These are phyloP conservation scores for Moelleriella libera DNA, from an alignment of 2,329 filamentous ascomycete species.

Conservation along the genomic window DNA sequence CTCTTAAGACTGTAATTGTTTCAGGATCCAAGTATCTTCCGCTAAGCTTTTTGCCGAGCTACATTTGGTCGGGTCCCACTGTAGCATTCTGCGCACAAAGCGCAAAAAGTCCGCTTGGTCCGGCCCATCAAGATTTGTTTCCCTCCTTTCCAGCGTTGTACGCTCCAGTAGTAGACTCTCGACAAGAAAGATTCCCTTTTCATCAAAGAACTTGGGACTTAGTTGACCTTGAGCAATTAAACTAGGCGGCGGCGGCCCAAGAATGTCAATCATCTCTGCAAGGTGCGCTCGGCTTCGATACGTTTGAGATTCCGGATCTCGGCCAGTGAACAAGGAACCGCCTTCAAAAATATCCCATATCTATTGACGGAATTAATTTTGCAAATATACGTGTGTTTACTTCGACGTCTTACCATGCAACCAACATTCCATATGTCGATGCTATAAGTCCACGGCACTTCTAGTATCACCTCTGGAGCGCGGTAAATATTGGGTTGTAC, in stretches of 20 bases:
- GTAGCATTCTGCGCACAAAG: conserved; percentile 22
- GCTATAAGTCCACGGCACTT: conserved; percentile 27
- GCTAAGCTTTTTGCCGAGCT: conserved; percentile 14
- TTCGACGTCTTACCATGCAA: conserved; percentile 24
- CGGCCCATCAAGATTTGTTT: conserved; percentile 19
- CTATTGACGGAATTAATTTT: conserved; percentile 10
- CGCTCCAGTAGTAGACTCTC: conserved; percentile 11
- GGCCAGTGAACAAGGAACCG: conserved; percentile 24
- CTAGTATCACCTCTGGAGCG: conserved; percentile 31
- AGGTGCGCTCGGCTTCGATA: conserved; percentile 31
- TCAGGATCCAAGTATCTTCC: conserved; percentile 15
- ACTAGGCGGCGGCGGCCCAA: conserved; percentile 24
- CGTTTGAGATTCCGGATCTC: conserved; percentile 19
- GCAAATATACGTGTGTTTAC: neutral
- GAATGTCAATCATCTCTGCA: conserved; percentile 30
- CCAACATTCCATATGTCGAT: conserved; percentile 39
- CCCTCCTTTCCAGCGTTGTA: conserved; percentile 18
- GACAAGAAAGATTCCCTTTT: conserved; percentile 11
- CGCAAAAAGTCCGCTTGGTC: conserved; percentile 15
- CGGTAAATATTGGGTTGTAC: conserved; percentile 26
- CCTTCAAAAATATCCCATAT: conserved; percentile 36
- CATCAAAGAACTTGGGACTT: conserved; percentile 22
- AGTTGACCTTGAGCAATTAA: conserved; percentile 17
- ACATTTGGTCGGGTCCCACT: conserved; percentile 18
- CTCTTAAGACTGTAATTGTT: neutral